These are phyloP conservation scores for Trichoderma polysporum DNA, from an alignment of 2,329 filamentous ascomycete genomes.

Conservation along the genomic window DNA sequence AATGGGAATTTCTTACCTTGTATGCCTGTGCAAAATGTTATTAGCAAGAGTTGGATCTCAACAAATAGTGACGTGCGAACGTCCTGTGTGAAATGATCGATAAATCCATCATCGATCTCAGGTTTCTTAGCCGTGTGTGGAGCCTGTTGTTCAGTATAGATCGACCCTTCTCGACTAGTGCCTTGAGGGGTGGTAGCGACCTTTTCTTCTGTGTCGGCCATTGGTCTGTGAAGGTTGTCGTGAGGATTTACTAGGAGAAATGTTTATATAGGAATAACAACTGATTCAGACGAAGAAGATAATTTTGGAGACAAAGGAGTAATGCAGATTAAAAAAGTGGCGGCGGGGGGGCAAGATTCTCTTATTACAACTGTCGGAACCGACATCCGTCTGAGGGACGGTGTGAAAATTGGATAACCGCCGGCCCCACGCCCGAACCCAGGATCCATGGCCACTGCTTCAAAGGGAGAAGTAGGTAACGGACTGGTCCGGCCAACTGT, in stretches of 20 bases:
- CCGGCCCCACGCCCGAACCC: constrained; percentile 17
- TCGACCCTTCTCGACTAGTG: constrained; percentile 10
- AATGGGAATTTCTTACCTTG: constrained; percentile 39
- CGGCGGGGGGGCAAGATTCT: background rate
- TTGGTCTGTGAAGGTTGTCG: background rate
- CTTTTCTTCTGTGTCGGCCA: constrained; percentile 11
- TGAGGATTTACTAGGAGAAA: background rate
- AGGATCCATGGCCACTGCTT: background rate
- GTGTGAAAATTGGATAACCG: constrained; percentile 11
- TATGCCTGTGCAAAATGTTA: constrained; percentile 53
- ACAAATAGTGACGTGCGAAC: constrained; percentile 43
- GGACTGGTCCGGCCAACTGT: background rate
- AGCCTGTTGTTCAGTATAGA: background rate
- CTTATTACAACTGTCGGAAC: constrained; percentile 7
- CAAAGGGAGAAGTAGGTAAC: background rate
- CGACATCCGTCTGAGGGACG: constrained; percentile 20
- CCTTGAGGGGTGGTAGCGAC: background rate
- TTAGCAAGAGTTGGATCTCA: constrained; percentile 46
- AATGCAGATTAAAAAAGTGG: background rate
- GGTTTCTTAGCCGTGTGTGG: background rate
- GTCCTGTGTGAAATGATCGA: constrained; percentile 28
- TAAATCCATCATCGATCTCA: background rate
- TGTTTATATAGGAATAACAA: background rate
- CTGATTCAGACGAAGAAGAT: background rate
- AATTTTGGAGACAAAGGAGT: background rate